phyloP scores from a whole-genome alignment of 306 rosid species.

The Macrotyloma uniflorum region DNA sequence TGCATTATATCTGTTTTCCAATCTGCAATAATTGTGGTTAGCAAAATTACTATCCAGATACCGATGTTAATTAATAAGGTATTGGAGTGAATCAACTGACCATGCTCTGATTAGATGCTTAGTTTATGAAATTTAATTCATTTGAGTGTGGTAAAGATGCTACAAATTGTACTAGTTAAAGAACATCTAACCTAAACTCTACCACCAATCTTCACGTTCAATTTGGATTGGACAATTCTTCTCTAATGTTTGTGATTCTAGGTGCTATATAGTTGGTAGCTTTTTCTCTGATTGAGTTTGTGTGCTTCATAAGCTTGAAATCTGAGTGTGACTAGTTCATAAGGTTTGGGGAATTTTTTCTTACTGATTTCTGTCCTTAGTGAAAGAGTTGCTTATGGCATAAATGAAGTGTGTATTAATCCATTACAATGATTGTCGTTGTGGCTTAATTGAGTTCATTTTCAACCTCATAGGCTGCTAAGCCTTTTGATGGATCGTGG shows the following conservation, averaged over 20 bases:
- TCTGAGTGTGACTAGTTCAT: neutral
- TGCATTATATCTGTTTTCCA: slow-evolving; percentile 9
- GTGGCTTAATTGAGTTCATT: neutral
- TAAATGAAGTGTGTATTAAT: neutral
- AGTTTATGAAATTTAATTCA: neutral
- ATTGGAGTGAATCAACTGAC: slow-evolving; percentile 22
- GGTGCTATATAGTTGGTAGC: neutral
- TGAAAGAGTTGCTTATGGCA: neutral
- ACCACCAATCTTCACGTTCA: neutral
- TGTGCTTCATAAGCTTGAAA: slow-evolving; percentile 16
- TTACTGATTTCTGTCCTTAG: neutral
- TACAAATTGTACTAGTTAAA: neutral
- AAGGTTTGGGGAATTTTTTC: neutral
- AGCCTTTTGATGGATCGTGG: neutral
- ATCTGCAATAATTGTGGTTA: slow-evolving; percentile 17
- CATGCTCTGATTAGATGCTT: neutral
- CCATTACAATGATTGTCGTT: neutral
- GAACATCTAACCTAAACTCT: neutral
- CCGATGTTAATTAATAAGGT: neutral
- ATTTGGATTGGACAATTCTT: slow-evolving; percentile 21
- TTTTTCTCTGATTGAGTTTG: slow-evolving; percentile 10
- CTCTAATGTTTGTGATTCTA: neutral
- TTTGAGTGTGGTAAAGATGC: neutral
- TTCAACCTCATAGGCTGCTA: neutral
- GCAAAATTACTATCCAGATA: slow-evolving; percentile 16